Evolutionary conservation across 371 early-diverging fungal species (phyloP), one percentile per base, ranked within the genome.

Genomic region (Blakeslea trispora): DNA sequence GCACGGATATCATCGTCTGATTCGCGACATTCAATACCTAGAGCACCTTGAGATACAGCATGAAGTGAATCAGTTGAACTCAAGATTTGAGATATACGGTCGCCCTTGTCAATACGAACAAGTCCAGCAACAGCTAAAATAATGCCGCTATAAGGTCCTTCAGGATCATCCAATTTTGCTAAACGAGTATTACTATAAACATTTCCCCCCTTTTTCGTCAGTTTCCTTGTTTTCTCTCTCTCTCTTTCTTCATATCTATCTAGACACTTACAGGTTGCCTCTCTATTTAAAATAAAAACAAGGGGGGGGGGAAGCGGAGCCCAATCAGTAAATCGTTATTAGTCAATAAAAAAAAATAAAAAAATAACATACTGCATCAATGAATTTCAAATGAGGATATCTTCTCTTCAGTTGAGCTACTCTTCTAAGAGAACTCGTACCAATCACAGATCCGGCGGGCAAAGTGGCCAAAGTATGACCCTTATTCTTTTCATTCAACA

Each of bases 11-110:
- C 55, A 3, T 50, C 35, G 65, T 97, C 97, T 44, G 85, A 81
- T 32, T 56, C 68, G 32, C 96, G 82, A 55, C 90, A 89, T 69
- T 98, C 96, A 31, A 98, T 71, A 19, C 83, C 97, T 46, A 98
- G 69, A 0, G 96, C 94, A 53, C 96, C 97, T 79, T 98, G 97
- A 6, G 96, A 95, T 9, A 96, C 98, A 14, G 98, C 98, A 65
- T 96, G 88, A 15, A 92, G 76, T 45, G 91, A 88, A 31, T 75
- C 72, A 5, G 64, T 67, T n/a, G 80, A 57, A n/a, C 80, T 70
- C 11, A 96, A 74, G 43, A 79, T 73, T 41, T 89, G 71, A 6
- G 92, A 80, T 50, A 96, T 91, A 35, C 95, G 84, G 49, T 81
- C 59, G 9, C 72, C 77, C 71, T 82, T 72, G 14, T 84, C 85